Percentiles rank a stretch among this genome's conserved stretches.
These are phyloP conservation scores for Russula abietina DNA, from an alignment of 768 basidiomycete species.

Conservation along the genomic window DNA sequence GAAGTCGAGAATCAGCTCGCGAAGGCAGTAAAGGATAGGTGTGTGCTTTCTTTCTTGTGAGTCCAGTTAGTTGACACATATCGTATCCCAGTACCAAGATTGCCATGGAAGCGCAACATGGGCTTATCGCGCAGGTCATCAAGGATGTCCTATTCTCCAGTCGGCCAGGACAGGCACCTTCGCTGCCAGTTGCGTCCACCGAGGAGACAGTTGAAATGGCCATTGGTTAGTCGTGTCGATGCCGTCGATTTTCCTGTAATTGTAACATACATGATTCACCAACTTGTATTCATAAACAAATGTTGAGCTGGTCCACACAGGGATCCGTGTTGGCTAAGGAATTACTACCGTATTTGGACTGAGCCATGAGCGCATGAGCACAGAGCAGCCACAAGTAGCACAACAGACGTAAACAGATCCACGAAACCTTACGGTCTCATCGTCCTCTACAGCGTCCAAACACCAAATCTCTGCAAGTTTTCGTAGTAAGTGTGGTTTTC, in stretches of 20 bases:
- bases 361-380: neutral
- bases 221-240: slow-evolving; percentile 14
- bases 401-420: slow-evolving; percentile 20
- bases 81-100: slow-evolving; percentile 64
- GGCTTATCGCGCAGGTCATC: slow-evolving; percentile 86
- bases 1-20: slow-evolving; percentile 74
- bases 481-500: slow-evolving; percentile 31
- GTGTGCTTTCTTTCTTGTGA: neutral
- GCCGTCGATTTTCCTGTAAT: slow-evolving; percentile 2
- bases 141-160: slow-evolving; percentile 87
- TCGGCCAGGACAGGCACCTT: slow-evolving; percentile 32
- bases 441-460: slow-evolving; percentile 31
- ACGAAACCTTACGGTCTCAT: slow-evolving; percentile 20
- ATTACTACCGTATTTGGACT: neutral
- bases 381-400: neutral
- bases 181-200: slow-evolving; percentile 5
- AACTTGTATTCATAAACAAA: neutral
- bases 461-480: slow-evolving; percentile 13
- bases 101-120: slow-evolving; percentile 87
- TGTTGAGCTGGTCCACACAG: neutral
- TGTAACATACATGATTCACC: neutral
- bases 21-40: slow-evolving; percentile 89
- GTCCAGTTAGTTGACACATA: neutral
- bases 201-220: slow-evolving; percentile 20
- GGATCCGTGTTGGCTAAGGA: too few relatives aligned